Conservation (phyloP, 2,329 filamentous ascomycete species). For the Cordyceps javanica region DNA sequence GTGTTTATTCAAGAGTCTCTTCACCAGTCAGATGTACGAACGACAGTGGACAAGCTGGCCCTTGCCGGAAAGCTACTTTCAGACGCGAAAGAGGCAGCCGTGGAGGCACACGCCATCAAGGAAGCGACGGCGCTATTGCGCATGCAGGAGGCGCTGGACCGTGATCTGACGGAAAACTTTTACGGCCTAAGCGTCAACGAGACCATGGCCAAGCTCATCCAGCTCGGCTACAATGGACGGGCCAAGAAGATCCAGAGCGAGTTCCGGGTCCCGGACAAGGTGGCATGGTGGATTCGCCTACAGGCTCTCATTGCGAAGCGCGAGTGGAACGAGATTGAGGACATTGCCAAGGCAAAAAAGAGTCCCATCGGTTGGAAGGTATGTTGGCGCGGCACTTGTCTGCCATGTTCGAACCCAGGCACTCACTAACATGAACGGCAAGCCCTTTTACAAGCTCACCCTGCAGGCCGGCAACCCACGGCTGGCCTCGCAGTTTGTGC, state of each 20-base stretch:
- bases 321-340: constrained; percentile 89
- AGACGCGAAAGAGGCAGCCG: constrained; percentile 72
- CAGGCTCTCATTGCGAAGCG: constrained; percentile 83
- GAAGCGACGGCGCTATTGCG: constrained; percentile 75
- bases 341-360: constrained; percentile 70
- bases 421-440: background rate
- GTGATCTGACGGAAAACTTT: constrained; percentile 72
- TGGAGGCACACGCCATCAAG: constrained; percentile 69
- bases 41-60: constrained; percentile 79
- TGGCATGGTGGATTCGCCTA: constrained; percentile 80
- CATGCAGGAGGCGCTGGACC: constrained; percentile 82
- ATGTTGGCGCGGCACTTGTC: too few species aligned
- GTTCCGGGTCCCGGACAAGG: constrained; percentile 89
- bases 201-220: constrained; percentile 83
- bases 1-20: constrained; percentile 83
- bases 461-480: constrained; percentile 85
- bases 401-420: too few species aligned
- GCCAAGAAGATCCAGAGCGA: constrained; percentile 85
- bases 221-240: constrained; percentile 73
- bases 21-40: constrained; percentile 60
- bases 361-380: constrained; percentile 96
- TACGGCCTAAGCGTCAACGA: constrained; percentile 83
- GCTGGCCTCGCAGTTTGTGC: constrained; percentile 74
- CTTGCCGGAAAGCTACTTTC: constrained; percentile 75
- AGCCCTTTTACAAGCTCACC: constrained; percentile 89